phyloP scores from a whole-genome alignment of 73 alveolate genomes.

The Tetrahymena malaccensis region DNA sequence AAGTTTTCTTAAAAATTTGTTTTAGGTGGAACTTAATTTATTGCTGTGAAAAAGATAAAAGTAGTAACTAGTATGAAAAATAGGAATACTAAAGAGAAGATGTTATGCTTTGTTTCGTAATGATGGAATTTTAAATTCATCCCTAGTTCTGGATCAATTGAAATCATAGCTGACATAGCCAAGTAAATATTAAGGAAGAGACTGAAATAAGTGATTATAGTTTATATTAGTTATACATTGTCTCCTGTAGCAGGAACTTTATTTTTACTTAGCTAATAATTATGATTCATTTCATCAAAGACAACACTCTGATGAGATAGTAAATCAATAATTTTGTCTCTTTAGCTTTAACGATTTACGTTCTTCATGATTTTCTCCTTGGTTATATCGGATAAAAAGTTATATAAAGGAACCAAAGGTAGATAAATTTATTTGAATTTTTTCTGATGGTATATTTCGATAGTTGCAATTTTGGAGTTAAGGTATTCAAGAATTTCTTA shows the following conservation, averaged over 20 bases:
- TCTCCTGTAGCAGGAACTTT: constrained; percentile 12
- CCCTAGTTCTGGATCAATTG: neutral
- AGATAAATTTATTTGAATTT: neutral
- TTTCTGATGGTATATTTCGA: neutral
- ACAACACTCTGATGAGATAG: neutral
- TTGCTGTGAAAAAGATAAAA: neutral
- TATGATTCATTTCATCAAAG: constrained; percentile 10
- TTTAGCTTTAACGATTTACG: constrained; percentile 19
- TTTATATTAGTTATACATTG: neutral
- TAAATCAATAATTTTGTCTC: constrained; percentile 36
- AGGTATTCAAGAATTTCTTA: neutral
- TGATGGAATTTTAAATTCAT: neutral
- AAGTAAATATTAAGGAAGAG: constrained; percentile 1
- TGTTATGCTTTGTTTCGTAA: neutral
- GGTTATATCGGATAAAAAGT: constrained; percentile 14
- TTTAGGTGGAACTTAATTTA: neutral
- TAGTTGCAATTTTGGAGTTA: neutral
- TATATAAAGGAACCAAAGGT: constrained; percentile 21
- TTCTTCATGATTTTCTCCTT: constrained; percentile 17
- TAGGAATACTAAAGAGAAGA: neutral
- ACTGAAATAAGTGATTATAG: neutral
- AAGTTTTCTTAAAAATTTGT: neutral
- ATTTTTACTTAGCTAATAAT: constrained; percentile 11
- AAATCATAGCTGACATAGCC: neutral
- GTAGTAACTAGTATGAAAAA: neutral